Percentiles rank a stretch among this genome's conserved stretches.
phyloP scores from a whole-genome alignment of 805 yeast genomes.

The Wickerhamiella allomyrinae region DNA sequence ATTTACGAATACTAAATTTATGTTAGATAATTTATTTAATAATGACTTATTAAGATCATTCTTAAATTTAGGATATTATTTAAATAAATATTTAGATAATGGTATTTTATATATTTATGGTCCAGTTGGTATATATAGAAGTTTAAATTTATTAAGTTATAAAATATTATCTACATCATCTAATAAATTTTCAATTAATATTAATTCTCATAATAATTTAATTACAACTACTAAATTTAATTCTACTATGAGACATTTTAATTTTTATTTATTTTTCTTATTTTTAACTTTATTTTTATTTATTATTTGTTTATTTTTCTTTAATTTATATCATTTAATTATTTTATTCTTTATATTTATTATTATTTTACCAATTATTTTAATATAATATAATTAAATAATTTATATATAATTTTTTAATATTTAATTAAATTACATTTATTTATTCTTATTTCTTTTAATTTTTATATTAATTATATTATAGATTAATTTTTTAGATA shows the following conservation, averaged over 20 bases:
- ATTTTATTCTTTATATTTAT: conserved; percentile 2
- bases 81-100: conserved; percentile 18
- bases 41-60: conserved; percentile 15
- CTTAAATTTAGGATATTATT: conserved; percentile 15
- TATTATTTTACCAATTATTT: background rate
- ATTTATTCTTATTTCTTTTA: background rate
- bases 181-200: conserved; percentile 7
- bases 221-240: background rate
- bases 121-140: conserved; percentile 13
- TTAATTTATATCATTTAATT: background rate
- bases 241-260: conserved; percentile 1
- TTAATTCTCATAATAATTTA: conserved; percentile 1
- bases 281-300: conserved; percentile 3
- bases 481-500: background rate
- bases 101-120: conserved; percentile 18
- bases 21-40: conserved; percentile 19
- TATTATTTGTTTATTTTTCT: conserved; percentile 4
- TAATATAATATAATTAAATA: no score
- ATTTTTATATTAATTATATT: background rate
- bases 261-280: conserved; percentile 1
- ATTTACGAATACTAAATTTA: conserved; percentile 16
- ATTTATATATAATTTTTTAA: background rate
- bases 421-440: background rate
- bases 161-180: conserved; percentile 7
- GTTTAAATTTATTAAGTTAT: conserved; percentile 8